phyloP scores from a whole-genome alignment of 805 yeast genomes.

The Wickerhamomyces bisporus region DNA sequence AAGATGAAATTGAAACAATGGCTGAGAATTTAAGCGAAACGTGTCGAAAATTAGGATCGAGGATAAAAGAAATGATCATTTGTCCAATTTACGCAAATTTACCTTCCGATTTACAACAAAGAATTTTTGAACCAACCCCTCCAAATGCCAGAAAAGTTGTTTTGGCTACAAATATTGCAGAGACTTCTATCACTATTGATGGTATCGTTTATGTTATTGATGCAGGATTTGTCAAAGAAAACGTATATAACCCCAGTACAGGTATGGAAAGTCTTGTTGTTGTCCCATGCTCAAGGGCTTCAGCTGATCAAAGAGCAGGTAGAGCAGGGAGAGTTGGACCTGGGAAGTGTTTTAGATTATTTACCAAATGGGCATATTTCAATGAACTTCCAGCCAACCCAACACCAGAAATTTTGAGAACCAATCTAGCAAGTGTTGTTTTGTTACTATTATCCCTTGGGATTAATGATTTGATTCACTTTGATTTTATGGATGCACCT shows the following conservation, averaged over 20 bases:
- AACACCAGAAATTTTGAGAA: constrained; percentile 88
- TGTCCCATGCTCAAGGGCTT: constrained; percentile 87
- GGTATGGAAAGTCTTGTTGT: constrained; percentile 88
- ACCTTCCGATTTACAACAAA: constrained; percentile 77
- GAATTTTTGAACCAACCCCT: constrained; percentile 87
- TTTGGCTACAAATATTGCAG: constrained; percentile 94
- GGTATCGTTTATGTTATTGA: constrained; percentile 95
- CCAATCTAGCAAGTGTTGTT: constrained; percentile 73
- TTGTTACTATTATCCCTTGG: constrained; percentile 78
- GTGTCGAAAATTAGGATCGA: constrained; percentile 49
- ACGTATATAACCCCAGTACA: constrained; percentile 77
- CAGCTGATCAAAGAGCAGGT: constrained; percentile 95
- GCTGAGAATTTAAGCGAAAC: constrained; percentile 71
- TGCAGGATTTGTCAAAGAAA: constrained; percentile 92
- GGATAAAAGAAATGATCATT: constrained; percentile 51
- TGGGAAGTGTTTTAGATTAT: constrained; percentile 88
- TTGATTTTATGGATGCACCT: constrained; percentile 93
- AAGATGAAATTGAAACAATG: constrained; percentile 87
- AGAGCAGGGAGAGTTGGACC: constrained; percentile 98
- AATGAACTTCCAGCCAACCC: constrained; percentile 76
- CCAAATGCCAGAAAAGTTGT: constrained; percentile 76
- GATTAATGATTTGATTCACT: constrained; percentile 70
- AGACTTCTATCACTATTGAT: constrained; percentile 91
- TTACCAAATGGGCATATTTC: constrained; percentile 75
- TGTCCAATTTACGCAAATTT: constrained; percentile 90